Evolutionary conservation across 164 flowering plant species (phyloP).

Genomic region (Akebia trifoliata): DNA sequence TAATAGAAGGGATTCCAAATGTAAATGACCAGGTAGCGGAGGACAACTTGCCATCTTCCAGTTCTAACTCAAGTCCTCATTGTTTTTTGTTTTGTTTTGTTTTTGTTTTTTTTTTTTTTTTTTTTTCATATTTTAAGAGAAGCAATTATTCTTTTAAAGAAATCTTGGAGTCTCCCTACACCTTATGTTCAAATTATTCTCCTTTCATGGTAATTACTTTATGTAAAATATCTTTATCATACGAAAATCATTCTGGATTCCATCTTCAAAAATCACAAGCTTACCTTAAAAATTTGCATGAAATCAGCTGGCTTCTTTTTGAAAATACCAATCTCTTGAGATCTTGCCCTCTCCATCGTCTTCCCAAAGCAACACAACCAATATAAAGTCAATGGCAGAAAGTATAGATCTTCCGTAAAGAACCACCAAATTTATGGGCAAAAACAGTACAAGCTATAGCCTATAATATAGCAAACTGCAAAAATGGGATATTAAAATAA

Average conservation of each 20-base stretch:
- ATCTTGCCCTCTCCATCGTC: constrained; percentile 89
- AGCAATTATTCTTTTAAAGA: no score
- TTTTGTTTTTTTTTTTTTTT: no score
- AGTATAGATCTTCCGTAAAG: not conserved
- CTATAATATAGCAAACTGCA: not conserved
- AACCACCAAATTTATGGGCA: not conserved
- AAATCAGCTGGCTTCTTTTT: constrained; percentile 92
- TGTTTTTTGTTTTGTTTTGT: no score
- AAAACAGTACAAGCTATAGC: not conserved
- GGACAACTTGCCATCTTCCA: no score
- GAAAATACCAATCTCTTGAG: constrained; percentile 76
- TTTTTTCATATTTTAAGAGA: no score
- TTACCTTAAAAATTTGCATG: constrained; percentile 96
- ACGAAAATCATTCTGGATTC: not conserved
- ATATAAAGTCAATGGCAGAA: not conserved
- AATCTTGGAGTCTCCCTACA: not conserved
- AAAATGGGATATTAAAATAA: no score
- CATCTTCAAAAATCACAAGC: not conserved
- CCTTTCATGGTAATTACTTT: not conserved
- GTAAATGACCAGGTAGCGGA: no score
- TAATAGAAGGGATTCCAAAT: no score
- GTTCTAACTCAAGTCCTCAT: no score
- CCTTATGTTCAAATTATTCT: not conserved
- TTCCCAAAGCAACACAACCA: constrained; percentile 23
- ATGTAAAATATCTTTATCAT: no score